Base-by-base conservation (phyloP, 805 yeast species). In the Metschnikowia dekortorum region DNA sequence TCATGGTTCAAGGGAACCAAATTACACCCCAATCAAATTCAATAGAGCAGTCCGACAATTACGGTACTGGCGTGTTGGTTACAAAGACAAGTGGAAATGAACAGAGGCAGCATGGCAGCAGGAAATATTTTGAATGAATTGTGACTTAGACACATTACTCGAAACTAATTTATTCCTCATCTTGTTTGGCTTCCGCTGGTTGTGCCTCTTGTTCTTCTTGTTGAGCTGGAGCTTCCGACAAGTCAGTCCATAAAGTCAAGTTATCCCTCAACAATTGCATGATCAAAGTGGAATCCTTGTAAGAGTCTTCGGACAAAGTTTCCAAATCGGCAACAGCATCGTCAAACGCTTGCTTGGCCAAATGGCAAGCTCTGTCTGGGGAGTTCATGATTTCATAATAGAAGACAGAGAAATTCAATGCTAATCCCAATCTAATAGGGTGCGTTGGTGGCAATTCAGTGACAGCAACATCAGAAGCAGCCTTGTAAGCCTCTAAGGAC, bases 191-290 rank as follows among this genome's bases (percentile, higher is more conserved):
- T 55, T 58, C 62, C 31, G 54, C 51, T 37, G 63, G 50, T 49
- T 53, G 60, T 46, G 59, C 62, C 41, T 57, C 59, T 49, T 56
- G 60, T 49, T 61, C 65, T 45, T 79, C 82, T 47, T 62, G 61
- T 56, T 69, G 75, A 53, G 72, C 74, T 48, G 77, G 77, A 48
- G 90, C 84, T 73, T 87, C 92, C 47, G 91, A 85, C 85, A 89
- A 87, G 69, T 89, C 97, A 61, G 96, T 90, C 99, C 99, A 92
- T 79, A 92, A 84, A 60, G 98, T 92, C 79, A 92, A 81, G 83
- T 92, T 92, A 77, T 94, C 98, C 79, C 97, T 87, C 72, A 94
- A 84, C 72, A 94, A 84, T 83, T 94, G 98, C 99, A 94, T 94
- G 70, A 94, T 94, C 72, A 94, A 84, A 62, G 98, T 94, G 57